These are phyloP conservation scores for Neofusicoccum cordaticola DNA, from an alignment of 2,329 filamentous ascomycete species.

Conservation along the genomic window DNA sequence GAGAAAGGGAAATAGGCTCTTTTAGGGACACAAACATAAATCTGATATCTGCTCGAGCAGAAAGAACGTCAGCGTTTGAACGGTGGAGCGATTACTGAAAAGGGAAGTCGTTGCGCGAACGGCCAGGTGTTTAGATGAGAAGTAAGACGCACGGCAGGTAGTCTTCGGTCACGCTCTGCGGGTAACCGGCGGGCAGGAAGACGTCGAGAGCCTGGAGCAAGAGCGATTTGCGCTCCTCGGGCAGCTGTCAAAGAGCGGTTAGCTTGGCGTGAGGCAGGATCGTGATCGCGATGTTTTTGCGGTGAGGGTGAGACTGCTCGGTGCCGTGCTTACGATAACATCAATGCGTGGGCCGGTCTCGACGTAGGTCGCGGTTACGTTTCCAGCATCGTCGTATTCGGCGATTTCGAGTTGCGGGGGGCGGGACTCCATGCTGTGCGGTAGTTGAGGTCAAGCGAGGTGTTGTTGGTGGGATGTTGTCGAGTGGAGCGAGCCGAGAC, in stretches of 20 bases:
- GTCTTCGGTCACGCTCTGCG: conserved; percentile 79
- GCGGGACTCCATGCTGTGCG: background rate
- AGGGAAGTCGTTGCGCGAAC: background rate
- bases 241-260: conserved; percentile 21
- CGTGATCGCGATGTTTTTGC: background rate
- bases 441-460: background rate
- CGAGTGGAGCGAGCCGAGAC: conserved; percentile 6
- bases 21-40: conserved; percentile 53
- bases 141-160: conserved; percentile 62
- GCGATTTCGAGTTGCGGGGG: conserved; percentile 23
- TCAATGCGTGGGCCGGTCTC: conserved; percentile 46
- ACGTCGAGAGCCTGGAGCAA: conserved; percentile 58
- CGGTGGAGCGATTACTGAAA: conserved; percentile 15
- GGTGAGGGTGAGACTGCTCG: background rate
- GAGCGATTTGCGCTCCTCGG: conserved; percentile 22
- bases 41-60: conserved; percentile 56
- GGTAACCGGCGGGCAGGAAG: conserved; percentile 85
- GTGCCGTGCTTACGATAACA: conserved; percentile 39
- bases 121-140: background rate
- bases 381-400: conserved; percentile 52
- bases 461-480: conserved; percentile 6
- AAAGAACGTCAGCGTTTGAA: background rate
- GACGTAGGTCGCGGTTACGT: conserved; percentile 49
- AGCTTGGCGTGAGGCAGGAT: conserved; percentile 9
- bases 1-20: background rate